A percentile compares a stretch with the other conserved stretches of the same genome.
phyloP scores from a whole-genome alignment of 1,139 yeast species.

The Spathaspora sp. region DNA sequence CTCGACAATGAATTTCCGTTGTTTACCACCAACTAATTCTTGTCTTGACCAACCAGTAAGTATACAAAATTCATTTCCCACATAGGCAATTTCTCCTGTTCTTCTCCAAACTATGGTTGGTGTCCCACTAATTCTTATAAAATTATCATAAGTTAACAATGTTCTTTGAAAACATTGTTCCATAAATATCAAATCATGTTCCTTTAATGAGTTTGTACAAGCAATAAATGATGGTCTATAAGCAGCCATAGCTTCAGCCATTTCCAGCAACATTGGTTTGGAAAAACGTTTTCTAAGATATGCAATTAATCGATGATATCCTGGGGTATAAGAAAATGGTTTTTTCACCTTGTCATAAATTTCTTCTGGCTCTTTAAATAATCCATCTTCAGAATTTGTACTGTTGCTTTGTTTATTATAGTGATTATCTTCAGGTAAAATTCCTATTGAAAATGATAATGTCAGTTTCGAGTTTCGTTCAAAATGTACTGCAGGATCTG shows the following conservation, averaged over 20 bases:
- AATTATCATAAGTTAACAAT: slow-evolving; percentile 80
- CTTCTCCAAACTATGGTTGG: slow-evolving; percentile 96
- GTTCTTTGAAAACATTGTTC: slow-evolving; percentile 96
- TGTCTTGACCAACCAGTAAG: slow-evolving; percentile 87
- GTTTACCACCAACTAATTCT: slow-evolving; percentile 49
- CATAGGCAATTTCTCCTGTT: slow-evolving; percentile 93
- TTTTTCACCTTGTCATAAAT: slow-evolving; percentile 70
- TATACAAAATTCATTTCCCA: slow-evolving; percentile 87
- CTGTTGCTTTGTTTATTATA: slow-evolving; percentile 11
- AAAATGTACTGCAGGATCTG: slow-evolving; percentile 41
- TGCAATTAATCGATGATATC: slow-evolving; percentile 78
- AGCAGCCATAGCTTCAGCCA: slow-evolving; percentile 87
- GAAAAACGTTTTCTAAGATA: slow-evolving; percentile 73
- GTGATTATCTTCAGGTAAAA: slow-evolving; percentile 38
- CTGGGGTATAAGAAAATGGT: slow-evolving; percentile 89
- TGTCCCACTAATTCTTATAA: slow-evolving; percentile 81
- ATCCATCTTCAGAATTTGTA: slow-evolving; percentile 13
- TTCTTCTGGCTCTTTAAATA: slow-evolving; percentile 70
- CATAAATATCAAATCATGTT: slow-evolving; percentile 90
- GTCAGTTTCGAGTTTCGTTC: slow-evolving; percentile 44
- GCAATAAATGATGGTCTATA: slow-evolving; percentile 93
- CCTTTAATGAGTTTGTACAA: slow-evolving; percentile 82
- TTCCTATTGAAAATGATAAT: slow-evolving; percentile 56
- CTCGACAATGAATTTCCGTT: slow-evolving; percentile 76
- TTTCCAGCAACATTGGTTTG: slow-evolving; percentile 67